Evolutionary conservation across 2,329 filamentous ascomycete species (phyloP), one percentile per base, ranked within the genome.

Genomic region (Xenoacremonium recifei): DNA sequence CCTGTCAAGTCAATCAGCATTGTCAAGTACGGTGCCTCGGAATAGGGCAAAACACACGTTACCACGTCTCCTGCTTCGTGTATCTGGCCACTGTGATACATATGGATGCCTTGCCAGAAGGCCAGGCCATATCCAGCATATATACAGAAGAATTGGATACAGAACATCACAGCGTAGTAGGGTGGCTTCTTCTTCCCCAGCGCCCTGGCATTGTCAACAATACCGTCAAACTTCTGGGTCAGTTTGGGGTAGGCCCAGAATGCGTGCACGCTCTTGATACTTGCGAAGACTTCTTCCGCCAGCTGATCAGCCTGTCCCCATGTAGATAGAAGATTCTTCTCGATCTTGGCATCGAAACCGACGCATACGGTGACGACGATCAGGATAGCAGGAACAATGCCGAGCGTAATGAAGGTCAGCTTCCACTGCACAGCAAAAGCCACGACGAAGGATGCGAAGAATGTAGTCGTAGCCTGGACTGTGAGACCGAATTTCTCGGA

Each of bases 101-200:
- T 64, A 20, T 53, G 57, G 25, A 71, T 53, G 7, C 70, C 70
- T 42, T 72, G 69, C 70, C 70, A 73, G 39, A 73, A 73, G 6
- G 67, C 66, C 5, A 73, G 59, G 2, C 62, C 67, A 34, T 69
- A 70, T 9, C 68, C 69, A 2, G 64, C 54, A 29, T 70, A 71
- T 34, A 72, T 66, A 42, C 70, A 61, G 35, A 61, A 63, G 39
- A 69, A 72, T 46, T 69, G 62, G 4, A 49, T 51, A 3, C 62
- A 64, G 47, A 70, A 71, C 39, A 72, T 50, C 11, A 67, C 45
- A 5, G 65, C 69, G 34, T 63, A 63, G 3, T 69, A 52, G 1
- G 62, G 54, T 2, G 63, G 67, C 32, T 69, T 69, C 47, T 67
- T 69, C 7, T 59, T 57, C 6, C 69, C 69, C 9, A 65, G 50